These are phyloP conservation scores for Coccomyxa sp. DNA, from an alignment of 139 green algal genomes.

Conservation along the genomic window DNA sequence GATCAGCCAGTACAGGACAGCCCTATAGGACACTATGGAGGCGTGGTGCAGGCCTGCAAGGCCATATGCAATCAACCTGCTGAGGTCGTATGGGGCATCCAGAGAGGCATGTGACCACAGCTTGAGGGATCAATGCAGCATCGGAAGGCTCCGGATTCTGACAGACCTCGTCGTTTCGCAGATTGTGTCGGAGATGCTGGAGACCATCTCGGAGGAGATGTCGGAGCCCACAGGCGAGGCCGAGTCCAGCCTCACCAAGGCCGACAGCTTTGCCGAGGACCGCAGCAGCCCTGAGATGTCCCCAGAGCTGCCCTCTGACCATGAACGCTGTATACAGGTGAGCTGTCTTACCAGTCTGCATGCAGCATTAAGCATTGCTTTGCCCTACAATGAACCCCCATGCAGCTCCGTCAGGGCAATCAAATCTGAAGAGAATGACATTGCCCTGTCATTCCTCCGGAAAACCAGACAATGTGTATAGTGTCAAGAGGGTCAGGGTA, in stretches of 20 bases:
- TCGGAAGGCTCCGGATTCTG: too few species aligned
- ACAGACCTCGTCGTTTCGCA: too few species aligned
- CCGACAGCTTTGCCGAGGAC: background rate
- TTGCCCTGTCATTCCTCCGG: background rate
- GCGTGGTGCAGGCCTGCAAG: too few species aligned
- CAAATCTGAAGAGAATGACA: background rate
- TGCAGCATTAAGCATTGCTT: background rate
- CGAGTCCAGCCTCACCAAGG: background rate
- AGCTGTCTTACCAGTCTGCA: background rate
- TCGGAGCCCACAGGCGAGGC: background rate
- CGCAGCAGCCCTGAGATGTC: too few species aligned
- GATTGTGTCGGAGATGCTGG: background rate
- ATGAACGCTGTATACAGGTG: conserved; percentile 12
- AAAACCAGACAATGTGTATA: too few species aligned
- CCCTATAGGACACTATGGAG: too few species aligned
- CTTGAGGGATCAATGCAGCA: too few species aligned
- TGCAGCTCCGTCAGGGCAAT: background rate
- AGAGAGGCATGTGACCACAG: too few species aligned
- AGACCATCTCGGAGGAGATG: background rate
- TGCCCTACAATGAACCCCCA: background rate
- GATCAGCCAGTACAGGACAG: too few species aligned
- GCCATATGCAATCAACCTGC: too few species aligned
- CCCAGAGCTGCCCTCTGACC: background rate
- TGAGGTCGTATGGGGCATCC: too few species aligned
- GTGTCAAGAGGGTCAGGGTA: background rate